A percentile compares a stretch with the other conserved stretches of the same genome.
Evolutionary conservation across 495 filamentous ascomycete species (phyloP).

Genomic region (Ramalina peruviana): DNA sequence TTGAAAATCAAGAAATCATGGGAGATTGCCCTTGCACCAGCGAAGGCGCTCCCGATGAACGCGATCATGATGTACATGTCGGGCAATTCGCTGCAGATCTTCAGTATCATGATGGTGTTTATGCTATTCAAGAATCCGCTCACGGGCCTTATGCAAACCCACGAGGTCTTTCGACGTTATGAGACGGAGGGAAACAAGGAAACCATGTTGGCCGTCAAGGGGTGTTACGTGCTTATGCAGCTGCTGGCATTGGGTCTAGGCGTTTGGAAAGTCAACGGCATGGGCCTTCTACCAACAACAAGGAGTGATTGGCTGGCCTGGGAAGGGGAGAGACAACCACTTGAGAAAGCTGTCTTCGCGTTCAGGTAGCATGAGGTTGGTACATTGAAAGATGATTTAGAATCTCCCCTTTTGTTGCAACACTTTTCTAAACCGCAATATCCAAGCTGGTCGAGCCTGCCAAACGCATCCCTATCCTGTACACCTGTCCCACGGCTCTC

Average conservation of each 20-base stretch:
- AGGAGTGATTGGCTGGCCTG: slow-evolving; percentile 92
- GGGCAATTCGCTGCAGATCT: slow-evolving; percentile 94
- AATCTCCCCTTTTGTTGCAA: no score
- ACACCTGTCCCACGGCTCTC: slow-evolving; percentile 60
- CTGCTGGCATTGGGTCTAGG: slow-evolving; percentile 68
- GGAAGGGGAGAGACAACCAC: slow-evolving; percentile 65
- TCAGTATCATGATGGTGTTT: slow-evolving; percentile 99
- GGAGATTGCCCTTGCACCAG: slow-evolving; percentile 89
- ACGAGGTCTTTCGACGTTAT: slow-evolving; percentile 71
- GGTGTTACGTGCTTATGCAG: slow-evolving; percentile 79
- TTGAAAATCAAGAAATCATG: slow-evolving; percentile 97
- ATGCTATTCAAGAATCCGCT: slow-evolving; percentile 98
- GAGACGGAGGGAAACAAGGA: slow-evolving; percentile 66
- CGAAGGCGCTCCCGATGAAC: slow-evolving; percentile 94
- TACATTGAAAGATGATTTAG: no score
- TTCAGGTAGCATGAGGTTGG: slow-evolving; percentile 16
- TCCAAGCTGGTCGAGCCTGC: neutral
- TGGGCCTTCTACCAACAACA: slow-evolving; percentile 91
- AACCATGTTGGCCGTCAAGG: slow-evolving; percentile 65
- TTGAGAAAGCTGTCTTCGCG: slow-evolving; percentile 53
- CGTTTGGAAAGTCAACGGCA: slow-evolving; percentile 92
- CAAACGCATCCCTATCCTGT: slow-evolving; percentile 36
- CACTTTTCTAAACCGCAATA: neutral
- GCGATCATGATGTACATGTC: slow-evolving; percentile 99
- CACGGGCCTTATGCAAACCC: slow-evolving; percentile 64